Conservation (phyloP, 495 filamentous ascomycete genomes). For the Lophium mytilinum region DNA sequence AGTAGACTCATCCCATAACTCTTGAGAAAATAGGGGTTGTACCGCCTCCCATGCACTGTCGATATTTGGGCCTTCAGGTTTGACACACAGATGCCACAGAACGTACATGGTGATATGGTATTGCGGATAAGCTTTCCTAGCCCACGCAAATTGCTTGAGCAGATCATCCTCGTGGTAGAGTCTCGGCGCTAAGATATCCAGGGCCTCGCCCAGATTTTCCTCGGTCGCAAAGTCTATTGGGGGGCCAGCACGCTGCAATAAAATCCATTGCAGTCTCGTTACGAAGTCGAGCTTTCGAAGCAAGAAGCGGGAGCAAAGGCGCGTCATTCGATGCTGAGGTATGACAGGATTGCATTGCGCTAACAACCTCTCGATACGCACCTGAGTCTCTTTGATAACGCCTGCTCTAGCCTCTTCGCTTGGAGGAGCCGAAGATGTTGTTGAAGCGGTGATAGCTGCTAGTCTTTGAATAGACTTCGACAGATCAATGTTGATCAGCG, state of each 20-base stretch:
- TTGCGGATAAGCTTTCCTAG: neutral
- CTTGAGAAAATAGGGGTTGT: neutral
- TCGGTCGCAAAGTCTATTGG: too few relatives aligned
- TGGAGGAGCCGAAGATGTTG: slow-evolving; percentile 33
- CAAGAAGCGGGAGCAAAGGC: neutral
- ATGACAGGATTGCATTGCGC: neutral
- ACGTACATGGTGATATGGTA: neutral
- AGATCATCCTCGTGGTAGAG: neutral
- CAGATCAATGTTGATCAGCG: slow-evolving; percentile 8
- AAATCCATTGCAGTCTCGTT: neutral
- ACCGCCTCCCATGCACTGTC: neutral
- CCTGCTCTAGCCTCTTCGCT: slow-evolving; percentile 40
- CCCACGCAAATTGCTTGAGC: neutral
- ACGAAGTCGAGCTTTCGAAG: slow-evolving; percentile 1
- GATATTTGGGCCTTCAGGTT: neutral
- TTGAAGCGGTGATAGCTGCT: slow-evolving; percentile 33
- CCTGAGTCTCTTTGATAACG: too few relatives aligned
- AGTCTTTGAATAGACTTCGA: slow-evolving; percentile 23
- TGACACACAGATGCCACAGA: slow-evolving; percentile 1
- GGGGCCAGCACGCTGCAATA: neutral
- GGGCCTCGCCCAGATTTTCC: too few relatives aligned
- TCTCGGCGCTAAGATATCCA: too few relatives aligned
- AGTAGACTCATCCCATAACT: too few relatives aligned
- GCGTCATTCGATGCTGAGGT: neutral
- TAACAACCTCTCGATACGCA: neutral